These are phyloP conservation scores for Phytopythium kandeliae DNA, from an alignment of 352 stramenopile species.

Conservation along the genomic window DNA sequence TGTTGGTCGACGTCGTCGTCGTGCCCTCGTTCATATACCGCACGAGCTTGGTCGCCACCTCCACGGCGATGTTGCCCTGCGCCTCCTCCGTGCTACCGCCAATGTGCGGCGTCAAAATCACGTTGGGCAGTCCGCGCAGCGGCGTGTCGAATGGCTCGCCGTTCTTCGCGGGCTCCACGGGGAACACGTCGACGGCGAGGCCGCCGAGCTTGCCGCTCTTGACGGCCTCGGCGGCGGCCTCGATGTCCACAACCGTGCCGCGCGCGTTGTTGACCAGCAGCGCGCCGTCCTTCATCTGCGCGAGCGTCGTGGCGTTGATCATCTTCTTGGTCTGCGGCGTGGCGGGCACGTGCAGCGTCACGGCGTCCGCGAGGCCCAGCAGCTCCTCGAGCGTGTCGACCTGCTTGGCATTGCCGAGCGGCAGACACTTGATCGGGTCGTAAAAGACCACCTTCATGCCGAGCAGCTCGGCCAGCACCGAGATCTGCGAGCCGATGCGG, in stretches of 20 bases:
- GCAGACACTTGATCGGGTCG: slow-evolving; percentile 87
- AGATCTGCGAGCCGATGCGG: slow-evolving; percentile 80
- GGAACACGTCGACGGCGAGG: slow-evolving; percentile 88
- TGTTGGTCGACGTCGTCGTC: slow-evolving; percentile 77
- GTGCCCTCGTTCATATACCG: slow-evolving; percentile 80
- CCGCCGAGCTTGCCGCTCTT: slow-evolving; percentile 77
- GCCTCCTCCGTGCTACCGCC: slow-evolving; percentile 95
- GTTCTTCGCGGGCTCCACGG: slow-evolving; percentile 83
- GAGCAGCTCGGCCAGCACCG: slow-evolving; percentile 75
- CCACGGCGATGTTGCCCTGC: slow-evolving; percentile 88
- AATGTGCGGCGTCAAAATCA: slow-evolving; percentile 94
- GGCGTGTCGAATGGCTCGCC: slow-evolving; percentile 78
- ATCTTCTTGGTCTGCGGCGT: slow-evolving; percentile 91
- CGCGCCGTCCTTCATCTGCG: slow-evolving; percentile 89
- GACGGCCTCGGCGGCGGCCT: slow-evolving; percentile 88
- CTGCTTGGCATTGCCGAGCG: slow-evolving; percentile 69
- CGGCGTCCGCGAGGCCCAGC: slow-evolving; percentile 85
- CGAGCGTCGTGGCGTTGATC: slow-evolving; percentile 86
- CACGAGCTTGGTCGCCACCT: slow-evolving; percentile 76
- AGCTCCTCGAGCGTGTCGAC: slow-evolving; percentile 84
- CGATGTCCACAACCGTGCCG: slow-evolving; percentile 93
- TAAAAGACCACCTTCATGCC: slow-evolving; percentile 95
- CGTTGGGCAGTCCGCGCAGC: slow-evolving; percentile 89
- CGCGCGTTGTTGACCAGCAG: slow-evolving; percentile 95
- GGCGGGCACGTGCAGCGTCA: slow-evolving; percentile 95